phyloP scores from a whole-genome alignment of 2,329 filamentous ascomycete species.

The Aspergillus hiratsukae region DNA sequence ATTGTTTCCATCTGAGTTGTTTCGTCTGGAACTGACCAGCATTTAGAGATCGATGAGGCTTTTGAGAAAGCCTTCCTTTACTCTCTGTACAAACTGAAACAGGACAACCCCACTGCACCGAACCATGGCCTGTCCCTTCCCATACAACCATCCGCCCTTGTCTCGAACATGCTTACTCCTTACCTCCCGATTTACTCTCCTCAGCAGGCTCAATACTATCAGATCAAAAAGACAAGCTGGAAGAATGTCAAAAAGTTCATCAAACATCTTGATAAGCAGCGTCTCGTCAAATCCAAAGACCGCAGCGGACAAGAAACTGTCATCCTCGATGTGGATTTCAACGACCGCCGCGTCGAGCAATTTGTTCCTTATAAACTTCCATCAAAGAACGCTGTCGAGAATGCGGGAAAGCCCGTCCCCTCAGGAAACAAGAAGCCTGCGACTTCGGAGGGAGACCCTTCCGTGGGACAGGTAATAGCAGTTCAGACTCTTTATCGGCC shows the following conservation, averaged over 20 bases:
- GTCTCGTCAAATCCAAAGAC: conserved; percentile 62
- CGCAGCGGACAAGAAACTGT: conserved; percentile 60
- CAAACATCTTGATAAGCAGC: conserved; percentile 61
- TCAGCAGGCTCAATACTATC: conserved; percentile 53
- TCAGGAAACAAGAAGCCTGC: conserved; percentile 27
- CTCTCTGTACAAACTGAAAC: conserved; percentile 57
- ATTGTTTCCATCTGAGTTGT: neutral
- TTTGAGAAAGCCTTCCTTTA: conserved; percentile 63
- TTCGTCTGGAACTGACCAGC: conserved; percentile 8
- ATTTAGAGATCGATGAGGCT: conserved; percentile 62
- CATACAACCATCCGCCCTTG: conserved; percentile 59
- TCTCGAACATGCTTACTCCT: conserved; percentile 62
- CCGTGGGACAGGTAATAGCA: conserved; percentile 39
- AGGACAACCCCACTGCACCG: conserved; percentile 48
- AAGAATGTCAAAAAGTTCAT: conserved; percentile 68
- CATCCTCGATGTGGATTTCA: conserved; percentile 62
- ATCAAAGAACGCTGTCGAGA: conserved; percentile 50
- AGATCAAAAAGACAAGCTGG: conserved; percentile 68
- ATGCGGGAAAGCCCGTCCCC: conserved; percentile 30
- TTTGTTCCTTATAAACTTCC: conserved; percentile 62
- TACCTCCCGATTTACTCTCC: conserved; percentile 58
- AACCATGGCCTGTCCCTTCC: conserved; percentile 58
- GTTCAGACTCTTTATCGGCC: conserved; percentile 54
- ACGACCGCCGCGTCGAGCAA: conserved; percentile 48
- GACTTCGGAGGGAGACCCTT: conserved; percentile 34